Evolutionary conservation across 2,329 filamentous ascomycete species (phyloP).

Genomic region (Colletotrichum orchidophilum): DNA sequence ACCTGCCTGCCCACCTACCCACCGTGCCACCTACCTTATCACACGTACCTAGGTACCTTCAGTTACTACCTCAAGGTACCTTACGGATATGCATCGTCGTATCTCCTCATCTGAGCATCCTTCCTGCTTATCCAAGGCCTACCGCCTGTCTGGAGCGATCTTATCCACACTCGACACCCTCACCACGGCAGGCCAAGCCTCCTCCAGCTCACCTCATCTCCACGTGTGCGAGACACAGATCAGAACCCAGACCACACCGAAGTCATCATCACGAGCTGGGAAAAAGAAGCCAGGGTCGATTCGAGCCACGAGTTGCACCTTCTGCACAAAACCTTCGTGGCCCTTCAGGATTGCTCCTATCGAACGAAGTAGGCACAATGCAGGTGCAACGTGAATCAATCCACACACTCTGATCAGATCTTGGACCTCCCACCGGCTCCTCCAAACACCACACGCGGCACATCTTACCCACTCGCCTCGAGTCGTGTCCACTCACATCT

Average conservation of each 20-base stretch:
- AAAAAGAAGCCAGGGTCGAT: slow-evolving; percentile 1
- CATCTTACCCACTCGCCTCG: neutral
- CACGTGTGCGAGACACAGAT: neutral
- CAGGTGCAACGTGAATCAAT: neutral
- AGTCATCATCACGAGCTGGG: neutral
- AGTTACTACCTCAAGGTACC: neutral
- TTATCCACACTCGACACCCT: neutral
- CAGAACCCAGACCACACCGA: neutral
- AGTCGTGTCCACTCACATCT: neutral
- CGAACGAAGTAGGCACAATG: neutral
- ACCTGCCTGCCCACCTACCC: no score
- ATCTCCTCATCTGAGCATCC: neutral
- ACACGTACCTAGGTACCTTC: no score
- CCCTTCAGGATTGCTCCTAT: neutral
- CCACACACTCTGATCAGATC: neutral
- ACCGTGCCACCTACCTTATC: no score
- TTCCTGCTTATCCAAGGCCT: neutral
- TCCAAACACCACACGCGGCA: neutral
- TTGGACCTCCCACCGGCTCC: neutral
- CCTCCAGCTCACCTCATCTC: neutral
- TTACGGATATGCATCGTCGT: neutral
- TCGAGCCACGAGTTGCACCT: neutral
- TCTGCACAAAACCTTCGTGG: neutral
- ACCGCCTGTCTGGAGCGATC: neutral
- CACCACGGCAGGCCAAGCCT: neutral